These are phyloP conservation scores for Plantago major DNA, from an alignment of 257 asterid species.

Conservation along the genomic window DNA sequence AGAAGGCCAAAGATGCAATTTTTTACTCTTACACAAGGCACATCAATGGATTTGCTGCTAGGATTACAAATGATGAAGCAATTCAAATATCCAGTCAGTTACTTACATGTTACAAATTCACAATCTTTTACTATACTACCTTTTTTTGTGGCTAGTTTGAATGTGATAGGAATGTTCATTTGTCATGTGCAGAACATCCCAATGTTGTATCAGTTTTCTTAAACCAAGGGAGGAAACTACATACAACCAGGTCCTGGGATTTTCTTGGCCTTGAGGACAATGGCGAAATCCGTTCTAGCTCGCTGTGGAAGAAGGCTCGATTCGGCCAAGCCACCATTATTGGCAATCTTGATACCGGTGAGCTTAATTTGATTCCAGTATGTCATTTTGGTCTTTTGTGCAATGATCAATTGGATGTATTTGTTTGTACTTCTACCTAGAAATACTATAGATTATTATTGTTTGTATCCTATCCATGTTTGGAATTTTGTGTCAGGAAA, in stretches of 20 bases:
- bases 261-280: conserved; percentile 64
- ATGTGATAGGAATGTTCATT: neutral
- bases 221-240: conserved; percentile 68
- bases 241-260: conserved; percentile 96
- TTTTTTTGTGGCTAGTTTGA: neutral
- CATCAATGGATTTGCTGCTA: conserved; percentile 97
- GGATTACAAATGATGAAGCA: conserved; percentile 66
- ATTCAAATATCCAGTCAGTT: conserved; percentile 54
- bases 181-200: conserved; percentile 54
- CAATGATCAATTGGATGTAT: neutral
- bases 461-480: conserved; percentile 18
- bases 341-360: conserved; percentile 93
- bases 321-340: conserved; percentile 80
- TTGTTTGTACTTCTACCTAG: conserved; percentile 16
- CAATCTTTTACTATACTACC: neutral
- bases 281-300: conserved; percentile 42
- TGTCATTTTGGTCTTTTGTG: neutral
- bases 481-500: conserved; percentile 21
- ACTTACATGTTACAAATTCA: neutral
- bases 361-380: conserved; percentile 14
- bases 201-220: conserved; percentile 71
- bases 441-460: conserved; percentile 12
- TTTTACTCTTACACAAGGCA: conserved; percentile 79
- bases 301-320: conserved; percentile 82
- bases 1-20: conserved; percentile 73